These are phyloP conservation scores for Melampsora americana DNA, from an alignment of 1,284 basidiomycete species.

Conservation along the genomic window DNA sequence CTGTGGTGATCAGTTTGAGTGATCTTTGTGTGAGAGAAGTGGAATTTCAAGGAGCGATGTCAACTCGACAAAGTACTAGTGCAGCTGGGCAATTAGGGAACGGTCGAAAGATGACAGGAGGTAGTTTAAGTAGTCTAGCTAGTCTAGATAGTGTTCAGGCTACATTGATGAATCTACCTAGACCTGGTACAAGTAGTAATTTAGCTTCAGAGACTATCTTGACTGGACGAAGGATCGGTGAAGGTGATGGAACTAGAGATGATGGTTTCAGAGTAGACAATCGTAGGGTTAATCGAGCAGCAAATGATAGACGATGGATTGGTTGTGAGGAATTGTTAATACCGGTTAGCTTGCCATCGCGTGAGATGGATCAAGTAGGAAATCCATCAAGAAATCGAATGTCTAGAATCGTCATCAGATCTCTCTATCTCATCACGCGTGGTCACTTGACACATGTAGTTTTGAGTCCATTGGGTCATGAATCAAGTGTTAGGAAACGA, in stretches of 20 bases:
- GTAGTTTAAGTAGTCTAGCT: slow-evolving; percentile 27
- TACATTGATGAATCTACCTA: slow-evolving; percentile 18
- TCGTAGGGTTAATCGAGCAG: slow-evolving; percentile 5
- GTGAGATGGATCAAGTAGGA: no score
- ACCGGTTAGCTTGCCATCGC: slow-evolving; percentile 13
- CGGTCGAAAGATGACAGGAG: neutral
- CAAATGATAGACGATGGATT: slow-evolving; percentile 27
- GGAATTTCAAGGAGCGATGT: slow-evolving; percentile 24
- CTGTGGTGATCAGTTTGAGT: slow-evolving; percentile 24
- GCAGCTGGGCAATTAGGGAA: neutral
- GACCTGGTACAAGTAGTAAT: neutral
- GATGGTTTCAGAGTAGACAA: slow-evolving; percentile 28
- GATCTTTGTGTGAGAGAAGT: slow-evolving; percentile 31
- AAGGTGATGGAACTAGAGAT: slow-evolving; percentile 18
- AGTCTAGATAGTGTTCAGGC: slow-evolving; percentile 28
- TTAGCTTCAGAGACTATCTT: slow-evolving; percentile 14
- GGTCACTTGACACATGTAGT: slow-evolving; percentile 34
- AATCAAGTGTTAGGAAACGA: neutral
- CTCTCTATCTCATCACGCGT: slow-evolving; percentile 38
- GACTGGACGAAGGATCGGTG: slow-evolving; percentile 11
- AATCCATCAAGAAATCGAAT: neutral
- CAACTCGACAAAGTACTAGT: slow-evolving; percentile 12
- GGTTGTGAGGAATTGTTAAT: slow-evolving; percentile 39
- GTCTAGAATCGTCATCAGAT: neutral
- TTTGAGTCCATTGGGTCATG: slow-evolving; percentile 28